phyloP scores from a whole-genome alignment of 2,329 filamentous ascomycete species.

The Talaromyces rugulosus region DNA sequence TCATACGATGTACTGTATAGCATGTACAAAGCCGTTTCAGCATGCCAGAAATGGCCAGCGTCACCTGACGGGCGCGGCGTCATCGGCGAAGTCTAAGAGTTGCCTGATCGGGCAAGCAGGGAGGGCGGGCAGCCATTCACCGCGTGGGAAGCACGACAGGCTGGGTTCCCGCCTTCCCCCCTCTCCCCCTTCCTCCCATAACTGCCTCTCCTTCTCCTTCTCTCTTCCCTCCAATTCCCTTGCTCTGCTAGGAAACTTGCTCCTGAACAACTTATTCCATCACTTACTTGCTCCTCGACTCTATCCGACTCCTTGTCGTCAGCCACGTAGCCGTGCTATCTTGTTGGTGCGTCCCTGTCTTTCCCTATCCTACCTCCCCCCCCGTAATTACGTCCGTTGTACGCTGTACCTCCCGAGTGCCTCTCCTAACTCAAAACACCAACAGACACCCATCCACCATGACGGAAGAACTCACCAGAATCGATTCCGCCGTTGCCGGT shows the following conservation, averaged over 20 bases:
- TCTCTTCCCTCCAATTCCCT: slow-evolving; percentile 6
- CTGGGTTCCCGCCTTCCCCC: neutral
- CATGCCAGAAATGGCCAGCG: neutral
- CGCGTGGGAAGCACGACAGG: neutral
- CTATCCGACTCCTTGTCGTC: neutral
- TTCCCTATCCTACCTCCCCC: neutral
- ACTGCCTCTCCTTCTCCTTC: slow-evolving; percentile 19
- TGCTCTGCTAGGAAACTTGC: slow-evolving; percentile 6
- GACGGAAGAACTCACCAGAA: slow-evolving; percentile 70
- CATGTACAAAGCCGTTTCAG: neutral
- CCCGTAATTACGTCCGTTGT: neutral
- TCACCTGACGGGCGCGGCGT: neutral
- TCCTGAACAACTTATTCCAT: neutral
- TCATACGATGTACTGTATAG: neutral
- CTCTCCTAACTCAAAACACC: neutral
- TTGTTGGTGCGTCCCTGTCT: neutral
- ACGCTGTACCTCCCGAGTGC: neutral
- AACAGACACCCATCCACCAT: slow-evolving; percentile 36
- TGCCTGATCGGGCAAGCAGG: neutral
- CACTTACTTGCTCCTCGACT: neutral
- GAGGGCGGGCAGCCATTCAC: slow-evolving; percentile 5
- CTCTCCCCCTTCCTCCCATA: neutral
- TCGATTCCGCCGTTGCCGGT: slow-evolving; percentile 87
- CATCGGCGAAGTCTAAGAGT: slow-evolving; percentile 2
- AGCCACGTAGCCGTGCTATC: neutral